Base-by-base conservation (phyloP, 257 asterid species). In the Paulownia fortunei region DNA sequence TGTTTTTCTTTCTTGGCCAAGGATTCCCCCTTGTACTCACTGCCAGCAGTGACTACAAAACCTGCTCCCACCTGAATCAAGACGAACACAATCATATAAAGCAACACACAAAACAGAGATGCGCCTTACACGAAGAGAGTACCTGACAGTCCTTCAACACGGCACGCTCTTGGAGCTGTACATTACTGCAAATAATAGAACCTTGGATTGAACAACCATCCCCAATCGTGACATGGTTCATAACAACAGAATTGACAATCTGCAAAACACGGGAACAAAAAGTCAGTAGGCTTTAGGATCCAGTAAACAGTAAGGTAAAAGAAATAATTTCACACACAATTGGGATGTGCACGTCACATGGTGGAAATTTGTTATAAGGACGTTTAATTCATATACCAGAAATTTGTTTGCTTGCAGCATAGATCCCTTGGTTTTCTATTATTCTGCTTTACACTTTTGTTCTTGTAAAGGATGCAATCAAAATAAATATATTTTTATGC, bases 131-230 rank as follows among this genome's bases (percentile, higher is more conserved):
- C 42, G 32, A 36, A 41, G 65, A 77, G 21, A 4, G 41, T 84
- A 91, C 99, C 97, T 93, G 99, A 80, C 98, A 96, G 84, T 96
- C 99, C 87, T 84, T 96, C 83, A 96, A 76, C 37, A 88, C 86
- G 3, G 89, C 97, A 15, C 97, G 99, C 75, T 96, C 99, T 82
- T 90, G 99, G 82, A 96, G 89, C 88, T 90, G 98, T 16, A 88
- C 98, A 18, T 96, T 92, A 79, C 97, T 92, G 87, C 99, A 96
- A 44, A 96, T 70, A 61, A 93, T 84, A 19, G 98, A 89, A 77
- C 99, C 98, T 88, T 96, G 99, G 70, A 96, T 88, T 8, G 97
- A 88, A 79, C 97, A 93, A 67, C 99, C 99, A 80, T 93, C 99
- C 30, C 92, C 97, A 63, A 96, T 86, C 0, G 91, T 87, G 30